phyloP scores from a whole-genome alignment of 495 filamentous ascomycete genomes.

The Cercophora scortea region DNA sequence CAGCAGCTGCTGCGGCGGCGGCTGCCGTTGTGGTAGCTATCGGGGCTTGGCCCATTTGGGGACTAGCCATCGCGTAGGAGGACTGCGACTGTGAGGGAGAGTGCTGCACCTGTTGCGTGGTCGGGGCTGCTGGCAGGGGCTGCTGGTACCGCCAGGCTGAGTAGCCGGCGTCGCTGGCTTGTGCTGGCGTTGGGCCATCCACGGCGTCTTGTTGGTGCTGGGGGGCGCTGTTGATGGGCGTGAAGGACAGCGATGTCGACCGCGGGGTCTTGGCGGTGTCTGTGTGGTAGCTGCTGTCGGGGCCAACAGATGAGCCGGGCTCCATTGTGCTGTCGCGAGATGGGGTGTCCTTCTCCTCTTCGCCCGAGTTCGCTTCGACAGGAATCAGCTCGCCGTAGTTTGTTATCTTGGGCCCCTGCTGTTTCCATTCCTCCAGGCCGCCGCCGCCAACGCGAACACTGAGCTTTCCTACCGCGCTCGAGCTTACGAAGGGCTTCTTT shows the following conservation, averaged over 20 bases:
- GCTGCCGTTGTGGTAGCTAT: not conserved
- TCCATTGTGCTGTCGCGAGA: constrained; percentile 25
- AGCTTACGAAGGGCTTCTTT: constrained; percentile 9
- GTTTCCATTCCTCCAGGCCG: constrained; percentile 65
- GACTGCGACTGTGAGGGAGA: constrained; percentile 8
- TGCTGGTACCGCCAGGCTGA: not conserved
- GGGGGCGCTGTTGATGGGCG: constrained; percentile 39
- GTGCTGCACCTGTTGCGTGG: not conserved
- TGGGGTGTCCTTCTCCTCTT: constrained; percentile 23
- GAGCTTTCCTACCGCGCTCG: constrained; percentile 16
- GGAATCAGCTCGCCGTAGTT: constrained; percentile 33
- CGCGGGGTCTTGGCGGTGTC: constrained; percentile 19
- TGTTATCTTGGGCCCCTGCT: constrained; percentile 24
- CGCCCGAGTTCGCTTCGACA: not conserved
- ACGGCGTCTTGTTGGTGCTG: not conserved
- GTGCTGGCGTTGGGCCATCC: not conserved
- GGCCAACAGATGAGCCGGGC: constrained; percentile 14
- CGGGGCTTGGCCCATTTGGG: constrained; percentile 3
- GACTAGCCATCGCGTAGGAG: constrained; percentile 10
- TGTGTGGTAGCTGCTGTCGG: constrained; percentile 12
- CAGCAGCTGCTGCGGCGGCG: too few relatives aligned
- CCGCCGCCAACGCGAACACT: constrained; percentile 48
- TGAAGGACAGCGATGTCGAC: constrained; percentile 34
- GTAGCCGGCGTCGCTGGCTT: not conserved
- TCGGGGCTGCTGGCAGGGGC: not conserved